These are phyloP conservation scores for Podaxis sp. DNA, from an alignment of 768 basidiomycete species.

Conservation along the genomic window DNA sequence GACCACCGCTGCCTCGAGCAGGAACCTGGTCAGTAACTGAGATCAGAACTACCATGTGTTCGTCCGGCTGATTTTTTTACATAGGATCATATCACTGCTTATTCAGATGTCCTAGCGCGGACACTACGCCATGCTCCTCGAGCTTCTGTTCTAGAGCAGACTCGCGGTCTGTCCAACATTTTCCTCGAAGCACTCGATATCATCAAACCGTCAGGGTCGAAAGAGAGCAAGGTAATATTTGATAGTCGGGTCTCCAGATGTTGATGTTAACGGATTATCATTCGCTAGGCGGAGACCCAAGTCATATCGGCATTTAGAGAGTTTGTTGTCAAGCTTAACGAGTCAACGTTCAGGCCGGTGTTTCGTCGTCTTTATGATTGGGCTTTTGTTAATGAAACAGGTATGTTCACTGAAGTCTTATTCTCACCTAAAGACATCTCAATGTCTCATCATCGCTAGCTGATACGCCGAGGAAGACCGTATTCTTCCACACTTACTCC, in stretches of 20 bases:
- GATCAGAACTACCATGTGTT: not conserved
- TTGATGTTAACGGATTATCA: not conserved
- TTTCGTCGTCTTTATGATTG: slow-evolving; percentile 94
- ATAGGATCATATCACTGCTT: slow-evolving; percentile 42
- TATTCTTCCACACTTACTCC: slow-evolving; percentile 74
- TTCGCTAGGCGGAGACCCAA: slow-evolving; percentile 45
- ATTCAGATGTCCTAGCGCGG: slow-evolving; percentile 69
- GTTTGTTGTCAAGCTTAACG: slow-evolving; percentile 90
- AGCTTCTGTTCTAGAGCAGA: slow-evolving; percentile 58
- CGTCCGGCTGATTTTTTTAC: not conserved
- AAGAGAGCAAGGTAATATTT: slow-evolving; percentile 24
- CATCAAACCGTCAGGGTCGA: slow-evolving; percentile 23
- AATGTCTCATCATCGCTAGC: slow-evolving; percentile 17
- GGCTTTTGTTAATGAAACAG: slow-evolving; percentile 67
- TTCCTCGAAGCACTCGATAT: slow-evolving; percentile 80
- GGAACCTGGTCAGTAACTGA: slow-evolving; percentile 31
- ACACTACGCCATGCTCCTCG: slow-evolving; percentile 64
- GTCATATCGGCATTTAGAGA: slow-evolving; percentile 79
- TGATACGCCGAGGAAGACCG: slow-evolving; percentile 52
- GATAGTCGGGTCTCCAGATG: too few species aligned
- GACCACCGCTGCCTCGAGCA: slow-evolving; percentile 30
- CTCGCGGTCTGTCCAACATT: slow-evolving; percentile 69
- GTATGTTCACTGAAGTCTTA: slow-evolving; percentile 30
- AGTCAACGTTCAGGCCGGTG: slow-evolving; percentile 84
- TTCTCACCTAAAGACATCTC: not conserved